Evolutionary conservation across 106 monocot genomes (phyloP).

Genomic region (Triglochin maritima): DNA sequence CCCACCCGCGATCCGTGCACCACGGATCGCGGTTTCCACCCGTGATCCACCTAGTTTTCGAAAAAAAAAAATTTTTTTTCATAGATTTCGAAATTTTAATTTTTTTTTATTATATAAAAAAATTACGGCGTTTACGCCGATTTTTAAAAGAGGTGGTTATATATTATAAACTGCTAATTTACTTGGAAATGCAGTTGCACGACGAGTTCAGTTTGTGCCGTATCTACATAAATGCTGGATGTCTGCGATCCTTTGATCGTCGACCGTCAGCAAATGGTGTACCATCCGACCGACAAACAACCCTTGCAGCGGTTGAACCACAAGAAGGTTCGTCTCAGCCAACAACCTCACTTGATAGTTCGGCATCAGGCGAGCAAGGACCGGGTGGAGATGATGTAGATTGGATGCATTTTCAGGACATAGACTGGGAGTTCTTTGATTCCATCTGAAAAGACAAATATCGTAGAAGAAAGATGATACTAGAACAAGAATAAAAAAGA

Average conservation of each 20-base stretch:
- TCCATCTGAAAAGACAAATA: background rate
- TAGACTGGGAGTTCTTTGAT: constrained; percentile 1
- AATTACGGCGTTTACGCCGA: too few relatives aligned
- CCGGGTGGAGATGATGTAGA: background rate
- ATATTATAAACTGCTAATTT: too few relatives aligned
- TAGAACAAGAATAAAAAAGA: too few relatives aligned
- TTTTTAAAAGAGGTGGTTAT: too few relatives aligned
- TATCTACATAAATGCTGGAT: constrained; percentile 36
- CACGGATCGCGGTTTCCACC: too few relatives aligned
- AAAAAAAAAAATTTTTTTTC: too few relatives aligned
- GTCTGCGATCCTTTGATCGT: constrained; percentile 44
- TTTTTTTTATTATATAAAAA: too few relatives aligned
- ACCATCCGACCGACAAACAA: background rate
- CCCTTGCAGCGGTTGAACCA: background rate
- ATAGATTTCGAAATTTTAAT: too few relatives aligned
- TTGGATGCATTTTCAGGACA: background rate
- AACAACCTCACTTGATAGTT: background rate
- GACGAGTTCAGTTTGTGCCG: constrained; percentile 72
- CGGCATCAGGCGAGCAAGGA: background rate
- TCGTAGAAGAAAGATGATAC: too few relatives aligned
- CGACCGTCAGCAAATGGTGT: constrained; percentile 16
- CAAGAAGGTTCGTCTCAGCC: background rate
- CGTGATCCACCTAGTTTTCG: too few relatives aligned
- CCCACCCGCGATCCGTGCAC: too few relatives aligned
- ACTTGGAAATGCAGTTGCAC: constrained; percentile 21